Base-by-base conservation (phyloP, 140 eudicot species). In the Ambrosia hybrid region DNA sequence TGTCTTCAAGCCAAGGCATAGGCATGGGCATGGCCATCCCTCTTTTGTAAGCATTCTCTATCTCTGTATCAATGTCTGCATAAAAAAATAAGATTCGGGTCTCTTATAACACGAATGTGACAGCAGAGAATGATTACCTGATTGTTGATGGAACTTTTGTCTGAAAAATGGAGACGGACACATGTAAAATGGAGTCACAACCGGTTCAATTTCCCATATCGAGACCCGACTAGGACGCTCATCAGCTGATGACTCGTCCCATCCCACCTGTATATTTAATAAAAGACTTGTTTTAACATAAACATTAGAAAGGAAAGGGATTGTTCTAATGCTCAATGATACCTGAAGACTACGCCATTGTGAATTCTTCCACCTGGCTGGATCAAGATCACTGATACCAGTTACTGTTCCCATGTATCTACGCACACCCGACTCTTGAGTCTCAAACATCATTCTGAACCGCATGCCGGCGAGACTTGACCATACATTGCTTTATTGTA, bases 331-430 rank as follows among this genome's bases (percentile, higher is more conserved):
- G 37, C 16, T 2, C 56, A 45, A 49, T 16, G 16, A 33, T 86
- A 92, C 98, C 96, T 92, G 96, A 66, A 92, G 95, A 79, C 85
- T 89, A 62, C 96, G 95, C 98, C 98, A 92, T 56, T 92, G 95
- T 14, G 98, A 92, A 73, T 67, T 80, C 78, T 92, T 92, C 98
- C 96, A 92, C 26, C 96, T 73, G 12, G 84, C 78, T 1, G 95
- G 83, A 85, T 92, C 98, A 76, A 85, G 76, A 68, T 92, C 98
- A 82, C 96, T 85, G 49, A 87, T 73, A 67, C 92, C 90, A 8
- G 98, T 92, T 51, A 92, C 52, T 2, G 98, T 92, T 63, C 98
- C 98, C 96, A 92, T 89, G 82, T 92, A 89, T 69, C 98, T 83
- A 5, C 98, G 84, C 38, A 92, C 92, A 15, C 96, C 98, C 2